Base-by-base conservation (phyloP, 1,284 basidiomycete genomes). In the Austroboletus novae-zelandiae region DNA sequence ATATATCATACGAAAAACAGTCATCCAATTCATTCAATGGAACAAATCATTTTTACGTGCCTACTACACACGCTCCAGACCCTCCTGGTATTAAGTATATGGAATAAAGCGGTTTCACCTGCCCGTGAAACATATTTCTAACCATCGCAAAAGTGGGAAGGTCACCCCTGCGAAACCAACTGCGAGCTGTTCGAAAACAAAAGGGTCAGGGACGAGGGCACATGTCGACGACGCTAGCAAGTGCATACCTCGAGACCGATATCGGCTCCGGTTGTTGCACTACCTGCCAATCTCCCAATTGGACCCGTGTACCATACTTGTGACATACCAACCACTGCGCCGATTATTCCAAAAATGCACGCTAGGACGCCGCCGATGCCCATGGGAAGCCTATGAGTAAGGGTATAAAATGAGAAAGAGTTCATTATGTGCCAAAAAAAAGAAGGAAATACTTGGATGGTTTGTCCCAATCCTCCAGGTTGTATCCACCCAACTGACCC, bases 341-440 rank as follows among this genome's bases (percentile, higher is more conserved):
- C 74, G 0, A 65, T 74, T 9, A 75, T 72, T 3, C 78, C 77
- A 46, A 68, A 77, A 54, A 68, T 73, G 39, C 72, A 75, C 0
- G 79, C 75, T 17, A 75, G 58, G 4, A 80, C 64, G 13, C 79
- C 83, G 0, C 84, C 83, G 0, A 76, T 45, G 2, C 84, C 84
- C 0, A 78, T 56, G 0, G 84, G 84, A 11, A 86, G 73, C 42
- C 72, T 72, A 11, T 4, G 25, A 27, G 14, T 13, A 5, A 14
- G 11, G n/a, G 29, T 5, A 25, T 5, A 11, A 7, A 30, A 30
- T 30, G 10, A 30, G 29, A 11, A 27, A 27, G 29, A 11, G 29
- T 7, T 11, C 9, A 11, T 30, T 5, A 30, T 5, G 11, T 11
- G 10, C 11, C 29, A 11, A 30, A 11, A 10, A 30, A 30, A 30